Evolutionary conservation across 2,329 filamentous ascomycete genomes (phyloP), one percentile per base, ranked within the genome.

Genomic region (Trichoderma arundinaceum): DNA sequence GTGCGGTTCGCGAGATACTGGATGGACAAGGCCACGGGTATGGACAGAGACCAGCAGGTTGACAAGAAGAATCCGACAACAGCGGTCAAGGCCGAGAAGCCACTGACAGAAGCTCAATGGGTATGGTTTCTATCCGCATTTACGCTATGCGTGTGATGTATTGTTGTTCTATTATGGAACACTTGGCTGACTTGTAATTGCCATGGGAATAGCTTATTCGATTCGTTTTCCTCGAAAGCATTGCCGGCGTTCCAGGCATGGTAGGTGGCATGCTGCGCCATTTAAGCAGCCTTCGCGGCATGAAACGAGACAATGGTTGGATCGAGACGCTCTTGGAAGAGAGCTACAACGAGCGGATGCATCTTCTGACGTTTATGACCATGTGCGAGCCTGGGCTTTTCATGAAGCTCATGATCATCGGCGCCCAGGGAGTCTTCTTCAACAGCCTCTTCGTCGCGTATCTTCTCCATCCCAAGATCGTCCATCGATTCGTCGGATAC

Each of bases 211-310:
- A 83, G 83, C 83, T 97, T 72, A 86, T 91, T 56, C 86, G 94
- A 7, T 94, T 97, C 74, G 86, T 99, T 71, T 99, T 99, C 77
- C 85, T 99, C 39, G 95, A 99, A 77, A 94, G 90, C 56, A 92
- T 99, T 44, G 95, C 95, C 12, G 95, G 93, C 39, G 95, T 98
- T 0, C 95, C 95, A 0, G 95, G 95, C 7, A 98, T 98, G 92
- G 94, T 98, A 0, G 95, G 90, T 0, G 95, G 93, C 22, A 97
- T 97, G 91, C 83, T 98, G 15, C 85, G 95, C 39, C 95, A 99
- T 78, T 83, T 98, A 43, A 88, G 90, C 74, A 94, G 90, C 70
- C 85, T 98, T 73, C 85, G 94, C 51, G 86, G 90, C 33, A 90
- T 98, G 84, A 93, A 92, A 83, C 84, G 94, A 64, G 94, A 98